Base-by-base conservation (phyloP, 2,329 filamentous ascomycete genomes). In the Beauveria scarabaeidicola region DNA sequence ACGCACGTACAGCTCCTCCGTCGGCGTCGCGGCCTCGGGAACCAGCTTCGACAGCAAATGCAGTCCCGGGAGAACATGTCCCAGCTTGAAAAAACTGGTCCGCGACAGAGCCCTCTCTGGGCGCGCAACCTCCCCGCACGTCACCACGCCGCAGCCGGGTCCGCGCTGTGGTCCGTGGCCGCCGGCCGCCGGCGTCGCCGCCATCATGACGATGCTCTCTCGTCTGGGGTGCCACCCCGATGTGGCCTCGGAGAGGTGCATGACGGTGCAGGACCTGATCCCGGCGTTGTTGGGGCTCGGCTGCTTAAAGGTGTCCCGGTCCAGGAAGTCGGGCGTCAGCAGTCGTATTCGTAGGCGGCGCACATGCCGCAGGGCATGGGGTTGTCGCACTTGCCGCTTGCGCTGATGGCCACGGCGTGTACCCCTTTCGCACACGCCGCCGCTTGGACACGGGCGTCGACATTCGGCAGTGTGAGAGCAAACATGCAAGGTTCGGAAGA, bases 371-470 rank as follows among this genome's bases (percentile, higher is more conserved):
- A 67, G 23, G 65, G 64, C 11, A 61, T 57, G n/a, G 58, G 25
- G 58, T 52, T 61, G 57, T 67, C 64, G 59, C 65, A 67, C 63
- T 67, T 67, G 19, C n/a, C 64, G 62, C 60, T 67, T 67, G 41
- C 65, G 64, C 52, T 65, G 62, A 15, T 64, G 64, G 52, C n/a
- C 65, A 67, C 25, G 64, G 64, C 36, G 62, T 64, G 58, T 64
- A 67, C 50, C 64, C 65, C 44, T 63, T 65, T 40, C 63, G 62
- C 54, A 59, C 62, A 38, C 65, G 64, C 55, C 62, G 65, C 53
- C 64, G 64, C 58, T 44, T 64, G 40, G 60, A 38, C 1, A 59
- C 41, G 50, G 61, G 23, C 25, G 52, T 60, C 17, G 60, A 62
- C 61, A 64, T 64, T 54, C n/a, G n/a, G n/a, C n/a, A n/a, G n/a